Evolutionary conservation across 192 early-diverging fungal genomes (phyloP), one percentile per base, ranked within the genome.

Genomic region (Dispira simplex): DNA sequence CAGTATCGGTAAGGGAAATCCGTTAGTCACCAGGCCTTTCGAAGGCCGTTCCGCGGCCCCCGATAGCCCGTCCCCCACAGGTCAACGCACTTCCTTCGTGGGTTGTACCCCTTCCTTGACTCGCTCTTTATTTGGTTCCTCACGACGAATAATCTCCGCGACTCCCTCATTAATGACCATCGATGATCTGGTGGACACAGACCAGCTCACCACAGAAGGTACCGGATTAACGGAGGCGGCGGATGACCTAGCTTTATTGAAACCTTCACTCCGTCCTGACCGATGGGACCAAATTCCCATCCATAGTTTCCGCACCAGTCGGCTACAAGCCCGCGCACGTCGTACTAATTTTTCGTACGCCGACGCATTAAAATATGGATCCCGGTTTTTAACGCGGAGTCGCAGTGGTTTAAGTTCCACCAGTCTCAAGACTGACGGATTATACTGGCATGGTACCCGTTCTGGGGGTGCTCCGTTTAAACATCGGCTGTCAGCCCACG

Each of bases 221-320:
- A 8, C 20, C 26, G 44, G 46, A 21, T 12, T 45, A 5, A n/a
- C 59, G 8, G 18, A 20, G 44, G 43, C 28, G 18, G 14, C 28
- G 16, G 59, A 20, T 53, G 51, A n/a, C 20, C 20, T 9, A 11
- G 51, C 51, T 26, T 11, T 26, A n/a, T 11, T 26, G 18, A 26
- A 23, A 23, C 18, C 21, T 8, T 25, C 18, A 20, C 51, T 53
- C 21, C 51, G 21, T 11, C 39, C 28, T 0, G 21, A 39, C 44
- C 59, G 59, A 18, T 62, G 59, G 59, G 59, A 62, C 16, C 59
- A 25, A n/a, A 62, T 62, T 45, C 59, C 59, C 11, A 62, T 62
- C 20, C 28, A 44, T n/a, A 62, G 59, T n/a, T 62, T 62, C 43
- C 59, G 59, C 5, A 45, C 16, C 44, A 62, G 59, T 44, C 28